phyloP scores from a whole-genome alignment of 495 filamentous ascomycete species.

The Tetracladium marchalianum region DNA sequence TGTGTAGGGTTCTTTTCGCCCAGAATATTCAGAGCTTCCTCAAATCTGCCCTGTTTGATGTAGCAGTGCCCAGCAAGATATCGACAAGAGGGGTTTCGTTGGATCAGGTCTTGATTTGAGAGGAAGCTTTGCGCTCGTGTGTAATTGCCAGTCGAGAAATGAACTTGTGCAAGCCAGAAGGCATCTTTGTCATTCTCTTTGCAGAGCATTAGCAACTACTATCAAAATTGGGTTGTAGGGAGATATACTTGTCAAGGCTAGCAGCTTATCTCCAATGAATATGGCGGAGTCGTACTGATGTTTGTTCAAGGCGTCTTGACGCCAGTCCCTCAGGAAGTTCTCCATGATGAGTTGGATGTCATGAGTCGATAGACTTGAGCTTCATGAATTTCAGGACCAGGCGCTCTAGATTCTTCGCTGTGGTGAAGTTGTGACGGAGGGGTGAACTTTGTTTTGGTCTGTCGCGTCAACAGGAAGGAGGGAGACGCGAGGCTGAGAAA shows the following conservation, averaged over 20 bases:
- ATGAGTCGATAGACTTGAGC: not conserved
- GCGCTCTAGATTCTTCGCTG: too few species aligned
- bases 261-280: slow-evolving; percentile 92
- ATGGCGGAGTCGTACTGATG: slow-evolving; percentile 93
- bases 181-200: slow-evolving; percentile 82
- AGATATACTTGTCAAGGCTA: slow-evolving; percentile 76
- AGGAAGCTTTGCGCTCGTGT: slow-evolving; percentile 79
- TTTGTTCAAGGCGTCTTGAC: slow-evolving; percentile 85
- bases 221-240: not conserved
- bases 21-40: slow-evolving; percentile 78
- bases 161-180: slow-evolving; percentile 88
- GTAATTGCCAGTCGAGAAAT: slow-evolving; percentile 90
- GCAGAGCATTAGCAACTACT: slow-evolving; percentile 18
- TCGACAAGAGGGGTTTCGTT: slow-evolving; percentile 71
- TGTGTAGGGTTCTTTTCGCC: slow-evolving; percentile 89
- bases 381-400: too few species aligned
- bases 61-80: slow-evolving; percentile 91
- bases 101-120: slow-evolving; percentile 71
- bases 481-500: slow-evolving; percentile 2
- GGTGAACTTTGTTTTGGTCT: too few species aligned
- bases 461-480: not conserved
- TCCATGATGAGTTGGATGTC: slow-evolving; percentile 52
- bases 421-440: too few species aligned
- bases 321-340: slow-evolving; percentile 81
- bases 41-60: slow-evolving; percentile 80